These are phyloP conservation scores for Trichoderma pleuroti DNA, from an alignment of 2,329 filamentous ascomycete species.

Conservation along the genomic window DNA sequence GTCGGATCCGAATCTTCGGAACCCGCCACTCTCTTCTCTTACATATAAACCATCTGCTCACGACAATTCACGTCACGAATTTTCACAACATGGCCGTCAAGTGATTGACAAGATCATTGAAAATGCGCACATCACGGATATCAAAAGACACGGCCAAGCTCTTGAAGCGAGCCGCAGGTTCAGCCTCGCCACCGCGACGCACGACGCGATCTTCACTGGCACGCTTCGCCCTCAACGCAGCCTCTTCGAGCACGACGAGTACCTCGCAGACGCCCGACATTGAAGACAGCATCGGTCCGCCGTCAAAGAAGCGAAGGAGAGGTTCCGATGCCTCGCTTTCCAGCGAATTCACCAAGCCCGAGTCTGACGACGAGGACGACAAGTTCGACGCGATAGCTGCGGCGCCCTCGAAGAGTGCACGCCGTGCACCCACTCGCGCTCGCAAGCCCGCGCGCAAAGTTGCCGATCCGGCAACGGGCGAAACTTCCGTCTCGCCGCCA, in stretches of 20 bases:
- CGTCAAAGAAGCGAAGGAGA: conserved; percentile 31
- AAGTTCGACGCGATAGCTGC: conserved; percentile 25
- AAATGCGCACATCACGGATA: conserved; percentile 56
- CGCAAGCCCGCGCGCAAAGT: conserved; percentile 48
- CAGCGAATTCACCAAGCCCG: conserved; percentile 37
- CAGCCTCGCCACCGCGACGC: conserved; percentile 39
- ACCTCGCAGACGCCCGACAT: conserved; percentile 43
- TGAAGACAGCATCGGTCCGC: conserved; percentile 49
- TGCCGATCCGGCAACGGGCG: conserved; percentile 40
- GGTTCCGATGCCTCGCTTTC: conserved; percentile 22
- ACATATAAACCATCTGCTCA: not conserved
- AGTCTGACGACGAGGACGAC: conserved; percentile 30
- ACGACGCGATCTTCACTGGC: conserved; percentile 47
- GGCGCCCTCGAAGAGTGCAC: conserved; percentile 28
- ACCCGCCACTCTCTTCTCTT: not conserved
- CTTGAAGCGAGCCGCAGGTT: conserved; percentile 37
- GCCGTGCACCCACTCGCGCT: conserved; percentile 6
- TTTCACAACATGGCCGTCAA: conserved; percentile 14
- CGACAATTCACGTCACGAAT: not conserved
- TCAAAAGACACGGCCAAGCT: conserved; percentile 57
- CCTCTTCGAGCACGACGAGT: conserved; percentile 23
- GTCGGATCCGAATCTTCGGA: not conserved
- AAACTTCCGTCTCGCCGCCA: conserved; percentile 53
- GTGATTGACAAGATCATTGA: not conserved
- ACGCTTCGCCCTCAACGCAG: conserved; percentile 41